Percentiles rank a stretch among this genome's conserved stretches.
Evolutionary conservation across 495 filamentous ascomycete genomes (phyloP).

Genomic region (Tuber calosporum): DNA sequence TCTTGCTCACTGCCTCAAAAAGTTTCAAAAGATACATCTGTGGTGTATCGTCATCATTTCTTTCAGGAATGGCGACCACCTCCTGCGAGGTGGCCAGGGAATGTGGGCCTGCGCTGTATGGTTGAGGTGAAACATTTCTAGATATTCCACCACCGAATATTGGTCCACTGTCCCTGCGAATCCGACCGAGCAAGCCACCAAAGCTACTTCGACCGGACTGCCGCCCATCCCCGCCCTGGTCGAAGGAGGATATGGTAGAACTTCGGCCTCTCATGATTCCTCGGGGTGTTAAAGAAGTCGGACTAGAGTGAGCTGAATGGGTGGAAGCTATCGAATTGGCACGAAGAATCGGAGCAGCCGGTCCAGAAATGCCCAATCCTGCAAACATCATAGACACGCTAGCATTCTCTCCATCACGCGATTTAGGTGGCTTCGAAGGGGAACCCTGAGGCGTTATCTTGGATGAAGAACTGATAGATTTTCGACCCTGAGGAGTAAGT

Average conservation of each 20-base stretch:
- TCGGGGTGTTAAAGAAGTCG: conserved; percentile 50
- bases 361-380: conserved; percentile 32
- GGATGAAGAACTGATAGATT: conserved; percentile 32
- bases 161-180: conserved; percentile 40
- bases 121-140: conserved; percentile 37
- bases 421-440: conserved; percentile 17
- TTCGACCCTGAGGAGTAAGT: conserved; percentile 24
- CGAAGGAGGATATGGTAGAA: conserved; percentile 77
- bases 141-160: conserved; percentile 25
- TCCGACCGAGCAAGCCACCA: conserved; percentile 66
- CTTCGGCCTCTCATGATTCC: conserved; percentile 60
- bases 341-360: conserved; percentile 45
- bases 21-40: conserved; percentile 78
- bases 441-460: neutral
- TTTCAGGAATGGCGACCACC: conserved; percentile 59
- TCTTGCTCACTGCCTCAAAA: conserved; percentile 67
- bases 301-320: conserved; percentile 67
- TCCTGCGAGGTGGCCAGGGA: conserved; percentile 46
- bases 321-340: conserved; percentile 61
- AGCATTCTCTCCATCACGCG: conserved; percentile 16
- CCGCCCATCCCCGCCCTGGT: conserved; percentile 52
- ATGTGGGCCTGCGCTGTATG: conserved; percentile 23
- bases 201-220: conserved; percentile 73
- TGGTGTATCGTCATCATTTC: conserved; percentile 81
- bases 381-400: conserved; percentile 32